Evolutionary conservation across 495 filamentous ascomycete genomes (phyloP).

Genomic region (Chaetomium fimeti): DNA sequence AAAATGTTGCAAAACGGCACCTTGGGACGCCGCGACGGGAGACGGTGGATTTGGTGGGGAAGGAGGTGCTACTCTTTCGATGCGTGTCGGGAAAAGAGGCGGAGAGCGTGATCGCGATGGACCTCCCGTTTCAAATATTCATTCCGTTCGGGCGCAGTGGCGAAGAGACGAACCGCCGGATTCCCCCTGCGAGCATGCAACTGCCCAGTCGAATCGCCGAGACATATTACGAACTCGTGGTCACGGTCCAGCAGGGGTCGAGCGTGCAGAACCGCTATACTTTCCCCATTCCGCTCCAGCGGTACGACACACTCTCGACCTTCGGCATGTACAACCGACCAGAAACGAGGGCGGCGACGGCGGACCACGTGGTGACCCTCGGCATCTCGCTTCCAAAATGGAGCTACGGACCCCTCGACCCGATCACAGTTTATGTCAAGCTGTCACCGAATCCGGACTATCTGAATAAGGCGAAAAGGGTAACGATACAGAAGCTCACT

Average conservation of each 20-base stretch:
- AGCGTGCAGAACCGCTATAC: conserved; percentile 82
- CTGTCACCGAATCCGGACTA: conserved; percentile 88
- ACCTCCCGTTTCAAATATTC: conserved; percentile 93
- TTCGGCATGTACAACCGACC: conserved; percentile 99
- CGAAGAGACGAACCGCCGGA: conserved; percentile 80
- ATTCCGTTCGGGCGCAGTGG: conserved; percentile 91
- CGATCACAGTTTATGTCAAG: conserved; percentile 93
- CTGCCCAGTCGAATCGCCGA: conserved; percentile 89
- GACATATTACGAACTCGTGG: conserved; percentile 94
- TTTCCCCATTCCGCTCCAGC: conserved; percentile 84
- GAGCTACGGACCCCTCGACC: conserved; percentile 95
- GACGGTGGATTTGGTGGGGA: conserved; percentile 86
- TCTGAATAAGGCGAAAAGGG: conserved; percentile 82
- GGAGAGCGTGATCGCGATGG: conserved; percentile 93
- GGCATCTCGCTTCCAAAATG: conserved; percentile 88
- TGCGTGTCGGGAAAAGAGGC: conserved; percentile 78
- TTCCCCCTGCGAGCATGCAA: conserved; percentile 90
- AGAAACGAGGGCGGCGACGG: conserved; percentile 76
- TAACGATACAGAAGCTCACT: conserved; percentile 91
- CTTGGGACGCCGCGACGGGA: conserved; percentile 91
- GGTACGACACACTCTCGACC: conserved; percentile 95
- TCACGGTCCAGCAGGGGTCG: conserved; percentile 88
- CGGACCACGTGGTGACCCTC: conserved; percentile 88
- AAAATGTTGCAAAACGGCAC: conserved; percentile 88
- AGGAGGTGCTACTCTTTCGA: conserved; percentile 88